phyloP scores from a whole-genome alignment of 345 rosid species.

The Populus deltoides region DNA sequence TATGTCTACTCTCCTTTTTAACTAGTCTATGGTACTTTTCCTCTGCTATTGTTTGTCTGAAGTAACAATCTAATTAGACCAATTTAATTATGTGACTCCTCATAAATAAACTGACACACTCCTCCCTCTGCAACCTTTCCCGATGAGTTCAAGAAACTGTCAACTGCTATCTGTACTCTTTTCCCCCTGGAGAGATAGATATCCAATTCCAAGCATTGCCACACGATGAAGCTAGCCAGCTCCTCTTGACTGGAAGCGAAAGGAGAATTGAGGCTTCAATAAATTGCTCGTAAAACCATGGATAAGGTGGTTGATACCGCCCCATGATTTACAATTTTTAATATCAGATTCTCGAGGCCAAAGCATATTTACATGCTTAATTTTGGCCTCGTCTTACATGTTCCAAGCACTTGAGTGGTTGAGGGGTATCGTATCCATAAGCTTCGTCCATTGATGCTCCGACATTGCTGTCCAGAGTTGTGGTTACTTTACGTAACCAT shows the following conservation, averaged over 20 bases:
- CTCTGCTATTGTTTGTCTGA: background rate
- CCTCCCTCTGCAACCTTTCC: too few species aligned
- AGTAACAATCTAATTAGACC: background rate
- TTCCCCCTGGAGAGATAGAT: too few species aligned
- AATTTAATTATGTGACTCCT: background rate
- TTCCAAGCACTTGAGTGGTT: background rate
- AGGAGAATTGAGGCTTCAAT: background rate
- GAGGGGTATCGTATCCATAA: background rate
- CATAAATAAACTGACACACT: too few species aligned
- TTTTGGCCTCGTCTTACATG: background rate
- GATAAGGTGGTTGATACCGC: background rate
- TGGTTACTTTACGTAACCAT: background rate
- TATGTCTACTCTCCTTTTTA: background rate
- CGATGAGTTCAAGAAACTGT: too few species aligned
- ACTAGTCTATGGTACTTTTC: background rate
- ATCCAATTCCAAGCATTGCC: too few species aligned
- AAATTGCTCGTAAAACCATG: background rate
- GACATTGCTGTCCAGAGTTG: background rate
- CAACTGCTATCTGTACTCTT: too few species aligned
- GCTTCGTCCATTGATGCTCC: background rate
- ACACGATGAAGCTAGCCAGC: too few species aligned
- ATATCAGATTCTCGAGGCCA: background rate
- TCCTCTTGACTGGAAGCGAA: background rate
- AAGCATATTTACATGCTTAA: background rate
- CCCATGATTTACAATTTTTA: slow-evolving; percentile 1